Evolutionary conservation across 140 eudicot genomes (phyloP).

Genomic region (Senecio squalidus): DNA sequence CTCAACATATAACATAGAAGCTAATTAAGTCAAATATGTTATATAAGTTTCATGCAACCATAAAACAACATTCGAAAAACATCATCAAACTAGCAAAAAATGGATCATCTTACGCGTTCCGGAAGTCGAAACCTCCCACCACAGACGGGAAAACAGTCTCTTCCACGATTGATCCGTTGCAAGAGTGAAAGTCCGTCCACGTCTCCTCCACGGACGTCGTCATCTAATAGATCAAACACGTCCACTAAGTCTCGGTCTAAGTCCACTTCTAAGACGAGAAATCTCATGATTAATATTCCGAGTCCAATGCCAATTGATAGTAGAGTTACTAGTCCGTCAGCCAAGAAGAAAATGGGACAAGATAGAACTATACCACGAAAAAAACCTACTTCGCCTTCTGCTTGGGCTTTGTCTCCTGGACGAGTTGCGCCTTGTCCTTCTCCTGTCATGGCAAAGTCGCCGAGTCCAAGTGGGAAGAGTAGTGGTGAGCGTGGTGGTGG

Average conservation of each 20-base stretch:
- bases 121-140: slow-evolving; percentile 20
- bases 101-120: slow-evolving; percentile 33
- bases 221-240: slow-evolving; percentile 1
- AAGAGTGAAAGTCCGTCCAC: slow-evolving; percentile 31
- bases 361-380: slow-evolving; percentile 23
- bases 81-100: slow-evolving; percentile 1
- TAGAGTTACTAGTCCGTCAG: not conserved
- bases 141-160: slow-evolving; percentile 13
- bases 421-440: slow-evolving; percentile 31
- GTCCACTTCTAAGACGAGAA: slow-evolving; percentile 36
- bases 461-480: slow-evolving; percentile 22
- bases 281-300: not conserved
- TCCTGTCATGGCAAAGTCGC: slow-evolving; percentile 28
- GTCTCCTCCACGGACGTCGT: slow-evolving; percentile 26
- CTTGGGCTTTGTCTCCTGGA: slow-evolving; percentile 88
- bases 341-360: slow-evolving; percentile 19
- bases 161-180: slow-evolving; percentile 42
- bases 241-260: slow-evolving; percentile 29
- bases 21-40: slow-evolving; percentile 19
- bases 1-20: slow-evolving; percentile 15
- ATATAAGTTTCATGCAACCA: slow-evolving; percentile 28
- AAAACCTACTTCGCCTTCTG: slow-evolving; percentile 63
- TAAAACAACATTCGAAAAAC: not conserved
- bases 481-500: slow-evolving; percentile 12
- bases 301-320: slow-evolving; percentile 22